Evolutionary conservation across 805 yeast species (phyloP).

Genomic region (Metschnikowia drakensbergensis): DNA sequence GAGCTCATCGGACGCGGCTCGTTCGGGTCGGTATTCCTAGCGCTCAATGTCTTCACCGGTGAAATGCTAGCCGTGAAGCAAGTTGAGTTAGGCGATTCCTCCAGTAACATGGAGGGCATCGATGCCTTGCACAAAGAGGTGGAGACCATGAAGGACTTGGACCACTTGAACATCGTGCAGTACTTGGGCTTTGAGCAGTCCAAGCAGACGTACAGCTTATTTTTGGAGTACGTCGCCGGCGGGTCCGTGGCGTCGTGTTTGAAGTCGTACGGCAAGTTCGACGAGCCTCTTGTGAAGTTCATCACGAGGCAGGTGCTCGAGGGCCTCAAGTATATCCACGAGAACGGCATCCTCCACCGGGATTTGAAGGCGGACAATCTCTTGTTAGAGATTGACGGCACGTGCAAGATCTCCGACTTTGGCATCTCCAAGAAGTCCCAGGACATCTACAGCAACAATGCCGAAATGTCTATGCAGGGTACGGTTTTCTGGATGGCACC

Average conservation of each 20-base stretch:
- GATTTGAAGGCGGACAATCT: constrained; percentile 94
- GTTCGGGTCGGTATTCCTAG: constrained; percentile 89
- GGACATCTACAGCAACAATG: constrained; percentile 84
- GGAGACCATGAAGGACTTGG: constrained; percentile 87
- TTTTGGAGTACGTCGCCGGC: constrained; percentile 95
- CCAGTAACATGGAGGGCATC: constrained; percentile 50
- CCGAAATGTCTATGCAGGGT: constrained; percentile 98
- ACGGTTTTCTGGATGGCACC: constrained; percentile 99
- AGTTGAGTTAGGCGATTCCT: constrained; percentile 51
- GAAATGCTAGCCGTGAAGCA: constrained; percentile 99
- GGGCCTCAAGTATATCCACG: constrained; percentile 86
- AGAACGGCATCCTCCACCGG: constrained; percentile 83
- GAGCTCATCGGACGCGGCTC: constrained; percentile 95
- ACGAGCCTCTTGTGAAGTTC: constrained; percentile 67
- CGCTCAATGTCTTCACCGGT: constrained; percentile 92
- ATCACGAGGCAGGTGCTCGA: constrained; percentile 74
- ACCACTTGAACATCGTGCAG: constrained; percentile 92
- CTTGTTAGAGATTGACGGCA: constrained; percentile 83
- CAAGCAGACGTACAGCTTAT: constrained; percentile 73
- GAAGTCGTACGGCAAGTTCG: constrained; percentile 78
- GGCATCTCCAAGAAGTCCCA: constrained; percentile 80
- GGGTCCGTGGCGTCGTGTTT: constrained; percentile 90
- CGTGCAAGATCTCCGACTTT: constrained; percentile 93
- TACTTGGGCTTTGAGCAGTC: constrained; percentile 88
- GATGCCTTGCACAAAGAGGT: constrained; percentile 89